phyloP scores from a whole-genome alignment of 2,329 filamentous ascomycete species.

The Trichoderma sp. region DNA sequence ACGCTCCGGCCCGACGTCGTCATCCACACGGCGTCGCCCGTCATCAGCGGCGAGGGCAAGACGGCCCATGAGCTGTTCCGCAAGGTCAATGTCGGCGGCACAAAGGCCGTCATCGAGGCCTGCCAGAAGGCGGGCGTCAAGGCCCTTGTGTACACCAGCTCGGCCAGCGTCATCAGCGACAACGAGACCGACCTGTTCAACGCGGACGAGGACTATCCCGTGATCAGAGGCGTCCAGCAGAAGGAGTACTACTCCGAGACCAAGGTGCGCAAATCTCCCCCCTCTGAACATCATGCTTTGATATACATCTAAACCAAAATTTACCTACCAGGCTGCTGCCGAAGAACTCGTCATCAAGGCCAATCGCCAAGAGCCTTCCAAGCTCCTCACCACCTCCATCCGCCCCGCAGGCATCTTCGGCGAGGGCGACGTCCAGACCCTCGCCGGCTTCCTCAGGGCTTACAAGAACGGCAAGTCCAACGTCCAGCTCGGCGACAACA shows the following conservation, averaged over 20 bases:
- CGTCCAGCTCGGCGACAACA: slow-evolving; percentile 76
- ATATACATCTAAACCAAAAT: neutral
- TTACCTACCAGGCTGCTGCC: slow-evolving; percentile 63
- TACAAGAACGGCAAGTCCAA: slow-evolving; percentile 70
- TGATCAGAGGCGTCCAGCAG: slow-evolving; percentile 71
- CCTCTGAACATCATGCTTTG: neutral
- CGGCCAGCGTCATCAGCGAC: slow-evolving; percentile 84
- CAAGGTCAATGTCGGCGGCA: slow-evolving; percentile 88
- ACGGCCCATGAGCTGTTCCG: slow-evolving; percentile 67
- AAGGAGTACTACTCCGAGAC: slow-evolving; percentile 87
- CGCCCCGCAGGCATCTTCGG: slow-evolving; percentile 90
- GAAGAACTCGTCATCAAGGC: slow-evolving; percentile 79
- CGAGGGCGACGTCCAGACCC: slow-evolving; percentile 79
- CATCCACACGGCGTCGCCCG: slow-evolving; percentile 84
- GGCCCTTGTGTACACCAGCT: slow-evolving; percentile 89
- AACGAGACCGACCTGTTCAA: slow-evolving; percentile 78
- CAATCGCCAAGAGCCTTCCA: slow-evolving; percentile 62
- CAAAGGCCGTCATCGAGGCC: slow-evolving; percentile 74
- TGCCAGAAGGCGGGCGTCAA: slow-evolving; percentile 72
- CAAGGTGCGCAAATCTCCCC: slow-evolving; percentile 60
- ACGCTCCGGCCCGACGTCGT: slow-evolving; percentile 77
- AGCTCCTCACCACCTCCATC: slow-evolving; percentile 76
- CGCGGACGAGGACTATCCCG: slow-evolving; percentile 81
- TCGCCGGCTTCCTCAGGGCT: slow-evolving; percentile 74
- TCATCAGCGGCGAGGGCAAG: slow-evolving; percentile 56